Base-by-base conservation (phyloP, 2,329 filamentous ascomycete species). In the Colletotrichum destructivum region DNA sequence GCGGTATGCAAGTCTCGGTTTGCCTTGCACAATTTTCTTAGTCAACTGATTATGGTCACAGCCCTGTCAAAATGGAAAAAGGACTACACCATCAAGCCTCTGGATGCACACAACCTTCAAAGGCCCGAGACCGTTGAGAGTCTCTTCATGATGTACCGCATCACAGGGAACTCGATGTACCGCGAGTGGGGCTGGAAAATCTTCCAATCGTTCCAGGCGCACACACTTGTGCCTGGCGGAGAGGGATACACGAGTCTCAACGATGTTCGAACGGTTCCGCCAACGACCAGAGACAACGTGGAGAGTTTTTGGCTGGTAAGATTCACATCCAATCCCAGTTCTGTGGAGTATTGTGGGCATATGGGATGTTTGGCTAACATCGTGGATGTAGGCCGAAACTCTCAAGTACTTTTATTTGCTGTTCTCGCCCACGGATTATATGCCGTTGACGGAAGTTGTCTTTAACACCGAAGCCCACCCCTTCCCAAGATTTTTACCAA, bases 331-430 rank as follows among this genome's bases (percentile, higher is more conserved):
- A 2, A 8, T 11, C 7, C 2, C 8, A 40, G 3, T 16, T 40
- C 2, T 16, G 8, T 23, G 26, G 35, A 44, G 16, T 3, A 6
- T 2, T n/a, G 4, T 13, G 12, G 38, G 51, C n/a, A 6, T 2
- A 2, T 2, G 9, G 4, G 8, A 26, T 1, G 7, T 21, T 1
- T 7, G 26, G 11, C 55, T 66, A 21, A 61, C 8, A 11, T 69
- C 55, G 55, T 60, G 31, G 8, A 13, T 35, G 23, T n/a, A 66
- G 59, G 95, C 96, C 54, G 96, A 98, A 84, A 98, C 96, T 38
- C 86, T 98, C 59, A 99, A 99, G 83, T 99, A 98, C 81, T 93
- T 99, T 80, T 98, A 98, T 81, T 89, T 99, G 52, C 87, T 99
- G 44, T 99, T 99, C 84, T 95, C 94, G 2, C 62, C 62, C 2